phyloP scores from a whole-genome alignment of 306 rosid genomes.

The Pyrus betulifolia region DNA sequence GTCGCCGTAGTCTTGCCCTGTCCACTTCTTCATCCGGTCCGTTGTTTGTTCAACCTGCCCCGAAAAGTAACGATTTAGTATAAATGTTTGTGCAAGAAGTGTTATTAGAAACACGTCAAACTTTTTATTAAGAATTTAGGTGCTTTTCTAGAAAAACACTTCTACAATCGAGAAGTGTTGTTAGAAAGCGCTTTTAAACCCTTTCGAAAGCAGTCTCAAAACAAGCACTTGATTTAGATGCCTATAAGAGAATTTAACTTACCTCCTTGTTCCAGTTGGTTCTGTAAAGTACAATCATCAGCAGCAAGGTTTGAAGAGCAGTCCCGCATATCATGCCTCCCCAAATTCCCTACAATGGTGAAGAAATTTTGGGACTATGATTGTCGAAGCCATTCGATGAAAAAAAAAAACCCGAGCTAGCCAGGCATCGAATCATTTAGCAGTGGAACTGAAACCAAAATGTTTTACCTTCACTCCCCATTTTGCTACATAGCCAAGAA shows the following conservation, averaged over 20 bases:
- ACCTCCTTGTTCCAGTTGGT: slow-evolving; percentile 61
- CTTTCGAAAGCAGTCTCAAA: background rate
- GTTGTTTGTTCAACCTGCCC: slow-evolving; percentile 40
- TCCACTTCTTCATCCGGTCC: slow-evolving; percentile 46
- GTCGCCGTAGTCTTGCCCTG: slow-evolving; percentile 26
- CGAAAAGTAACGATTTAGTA: background rate
- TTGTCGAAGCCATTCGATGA: background rate
- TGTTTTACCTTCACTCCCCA: slow-evolving; percentile 59
- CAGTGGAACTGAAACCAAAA: background rate
- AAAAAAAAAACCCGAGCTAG: background rate
- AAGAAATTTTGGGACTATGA: background rate
- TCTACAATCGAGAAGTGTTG: no score
- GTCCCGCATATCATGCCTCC: slow-evolving; percentile 55
- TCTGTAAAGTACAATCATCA: slow-evolving; percentile 30
- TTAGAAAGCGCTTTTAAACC: background rate
- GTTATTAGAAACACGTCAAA: background rate
- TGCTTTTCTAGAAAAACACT: background rate
- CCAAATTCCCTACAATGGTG: slow-evolving; percentile 45
- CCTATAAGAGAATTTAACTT: background rate
- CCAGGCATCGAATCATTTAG: background rate
- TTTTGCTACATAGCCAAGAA: slow-evolving; percentile 53
- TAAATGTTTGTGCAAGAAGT: no score
- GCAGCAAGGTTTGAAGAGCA: slow-evolving; percentile 45
- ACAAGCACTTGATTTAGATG: no score
- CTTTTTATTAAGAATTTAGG: background rate